Percentiles rank a stretch among this genome's conserved stretches.
Conservation (phyloP, 2,329 filamentous ascomycete genomes). For the Ceratocystis ficicola region DNA sequence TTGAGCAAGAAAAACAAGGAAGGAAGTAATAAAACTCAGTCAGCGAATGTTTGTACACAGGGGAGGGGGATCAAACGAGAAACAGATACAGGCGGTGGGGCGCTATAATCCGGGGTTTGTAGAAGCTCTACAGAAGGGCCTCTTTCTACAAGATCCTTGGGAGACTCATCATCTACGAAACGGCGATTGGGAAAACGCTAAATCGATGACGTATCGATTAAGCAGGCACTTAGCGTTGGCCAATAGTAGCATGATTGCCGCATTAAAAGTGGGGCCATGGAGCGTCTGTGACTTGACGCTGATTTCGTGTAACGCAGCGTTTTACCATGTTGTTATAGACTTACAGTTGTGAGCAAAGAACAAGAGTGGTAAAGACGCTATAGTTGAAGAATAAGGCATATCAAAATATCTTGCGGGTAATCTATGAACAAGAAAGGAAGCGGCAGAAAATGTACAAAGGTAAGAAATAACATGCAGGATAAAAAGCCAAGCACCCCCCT, state of each 20-base stretch:
- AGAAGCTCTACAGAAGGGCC: background rate
- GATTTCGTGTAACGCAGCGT: slow-evolving; percentile 5
- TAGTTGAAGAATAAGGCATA: background rate
- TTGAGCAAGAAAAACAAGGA: slow-evolving; percentile 5
- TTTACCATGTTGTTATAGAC: background rate
- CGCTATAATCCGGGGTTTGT: background rate
- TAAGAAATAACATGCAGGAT: background rate
- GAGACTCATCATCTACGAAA: background rate
- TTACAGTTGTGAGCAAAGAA: background rate
- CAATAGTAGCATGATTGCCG: background rate
- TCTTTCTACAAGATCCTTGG: background rate
- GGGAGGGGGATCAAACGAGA: background rate
- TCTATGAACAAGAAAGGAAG: background rate
- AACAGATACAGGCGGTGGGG: background rate
- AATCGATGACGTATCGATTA: slow-evolving; percentile 10
- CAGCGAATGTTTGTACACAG: background rate
- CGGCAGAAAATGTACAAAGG: background rate
- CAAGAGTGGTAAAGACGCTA: background rate
- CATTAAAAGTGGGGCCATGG: background rate
- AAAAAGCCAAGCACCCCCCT: background rate
- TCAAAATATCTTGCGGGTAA: background rate
- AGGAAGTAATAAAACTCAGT: background rate
- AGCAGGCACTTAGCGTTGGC: background rate
- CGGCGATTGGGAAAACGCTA: slow-evolving; percentile 2
- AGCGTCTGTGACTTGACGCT: background rate